Conservation (phyloP, 208 protist genomes). For the Herpetomonas samuelpessoai region DNA sequence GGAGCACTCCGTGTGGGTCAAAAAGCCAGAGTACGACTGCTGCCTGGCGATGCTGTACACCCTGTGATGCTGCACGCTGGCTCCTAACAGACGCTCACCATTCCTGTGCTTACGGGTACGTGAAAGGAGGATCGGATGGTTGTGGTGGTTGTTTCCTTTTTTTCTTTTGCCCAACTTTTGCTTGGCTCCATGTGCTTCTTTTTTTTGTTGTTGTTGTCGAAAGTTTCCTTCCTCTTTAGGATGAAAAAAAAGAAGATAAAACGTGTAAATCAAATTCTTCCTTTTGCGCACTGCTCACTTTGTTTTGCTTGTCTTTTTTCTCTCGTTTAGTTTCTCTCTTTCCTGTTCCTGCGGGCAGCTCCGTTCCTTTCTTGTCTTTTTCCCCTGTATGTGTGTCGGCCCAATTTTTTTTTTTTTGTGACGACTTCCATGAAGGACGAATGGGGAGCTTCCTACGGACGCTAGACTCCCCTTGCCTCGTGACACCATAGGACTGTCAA, state of each 20-base stretch:
- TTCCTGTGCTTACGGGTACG: no score
- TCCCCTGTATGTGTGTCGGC: background rate
- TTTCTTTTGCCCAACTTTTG: conserved; percentile 2
- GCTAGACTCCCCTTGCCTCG: no score
- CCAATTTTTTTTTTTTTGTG: background rate
- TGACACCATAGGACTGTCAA: no score
- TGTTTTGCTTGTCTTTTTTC: conserved; percentile 1
- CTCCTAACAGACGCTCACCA: no score
- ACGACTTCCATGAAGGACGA: background rate
- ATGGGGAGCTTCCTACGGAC: no score
- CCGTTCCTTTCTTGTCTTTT: no score
- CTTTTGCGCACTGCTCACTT: background rate
- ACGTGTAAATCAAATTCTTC: conserved; percentile 5
- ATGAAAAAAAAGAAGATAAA: background rate
- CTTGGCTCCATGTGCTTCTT: conserved; percentile 1
- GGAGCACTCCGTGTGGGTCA: conserved; percentile 26
- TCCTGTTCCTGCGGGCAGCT: no score
- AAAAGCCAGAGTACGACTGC: conserved; percentile 23
- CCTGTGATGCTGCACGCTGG: no score
- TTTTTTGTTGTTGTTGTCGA: conserved; percentile 1
- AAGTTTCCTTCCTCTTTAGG: conserved; percentile 1
- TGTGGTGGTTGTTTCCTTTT: background rate
- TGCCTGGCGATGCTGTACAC: conserved; percentile 17
- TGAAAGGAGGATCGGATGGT: no score
- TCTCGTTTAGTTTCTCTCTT: conserved; percentile 7